Percentiles rank a stretch among this genome's conserved stretches.
phyloP scores from a whole-genome alignment of 495 filamentous ascomycete species.

The Xylaria castorea region DNA sequence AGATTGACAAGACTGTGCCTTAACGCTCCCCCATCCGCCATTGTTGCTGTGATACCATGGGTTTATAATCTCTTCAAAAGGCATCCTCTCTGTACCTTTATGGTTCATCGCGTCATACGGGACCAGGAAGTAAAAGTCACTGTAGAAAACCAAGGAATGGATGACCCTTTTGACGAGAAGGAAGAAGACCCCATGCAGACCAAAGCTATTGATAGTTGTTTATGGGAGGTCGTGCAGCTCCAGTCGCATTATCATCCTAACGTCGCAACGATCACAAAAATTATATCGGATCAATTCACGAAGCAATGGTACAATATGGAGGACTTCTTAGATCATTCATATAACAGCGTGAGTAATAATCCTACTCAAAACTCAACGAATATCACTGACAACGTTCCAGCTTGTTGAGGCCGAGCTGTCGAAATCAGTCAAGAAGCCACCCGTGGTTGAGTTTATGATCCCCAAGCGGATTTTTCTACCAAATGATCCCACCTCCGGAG shows the following conservation, averaged over 20 bases:
- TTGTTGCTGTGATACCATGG: slow-evolving; percentile 88
- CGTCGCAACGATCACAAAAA: slow-evolving; percentile 90
- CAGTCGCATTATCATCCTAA: slow-evolving; percentile 97
- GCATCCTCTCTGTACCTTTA: slow-evolving; percentile 90
- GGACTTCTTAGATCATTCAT: slow-evolving; percentile 96
- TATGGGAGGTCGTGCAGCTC: slow-evolving; percentile 93
- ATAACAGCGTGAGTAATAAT: slow-evolving; percentile 71
- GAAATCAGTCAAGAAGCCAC: slow-evolving; percentile 81
- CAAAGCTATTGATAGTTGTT: slow-evolving; percentile 83
- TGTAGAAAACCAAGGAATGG: slow-evolving; percentile 70
- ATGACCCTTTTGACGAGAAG: slow-evolving; percentile 77
- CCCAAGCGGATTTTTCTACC: slow-evolving; percentile 84
- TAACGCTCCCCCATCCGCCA: slow-evolving; percentile 82
- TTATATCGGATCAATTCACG: slow-evolving; percentile 96
- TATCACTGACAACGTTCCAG: slow-evolving; percentile 48
- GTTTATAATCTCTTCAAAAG: slow-evolving; percentile 93
- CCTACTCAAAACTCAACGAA: background rate
- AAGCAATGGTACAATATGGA: slow-evolving; percentile 92
- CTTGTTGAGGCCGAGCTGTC: slow-evolving; percentile 83
- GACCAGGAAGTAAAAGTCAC: slow-evolving; percentile 61
- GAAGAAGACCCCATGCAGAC: slow-evolving; percentile 87
- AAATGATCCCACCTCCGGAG: slow-evolving; percentile 50
- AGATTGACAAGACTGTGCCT: slow-evolving; percentile 81
- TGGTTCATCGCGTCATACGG: slow-evolving; percentile 82
- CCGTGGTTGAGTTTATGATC: slow-evolving; percentile 92